Base-by-base conservation (phyloP, 768 basidiomycete genomes). In the Boletus pseudopeckii region DNA sequence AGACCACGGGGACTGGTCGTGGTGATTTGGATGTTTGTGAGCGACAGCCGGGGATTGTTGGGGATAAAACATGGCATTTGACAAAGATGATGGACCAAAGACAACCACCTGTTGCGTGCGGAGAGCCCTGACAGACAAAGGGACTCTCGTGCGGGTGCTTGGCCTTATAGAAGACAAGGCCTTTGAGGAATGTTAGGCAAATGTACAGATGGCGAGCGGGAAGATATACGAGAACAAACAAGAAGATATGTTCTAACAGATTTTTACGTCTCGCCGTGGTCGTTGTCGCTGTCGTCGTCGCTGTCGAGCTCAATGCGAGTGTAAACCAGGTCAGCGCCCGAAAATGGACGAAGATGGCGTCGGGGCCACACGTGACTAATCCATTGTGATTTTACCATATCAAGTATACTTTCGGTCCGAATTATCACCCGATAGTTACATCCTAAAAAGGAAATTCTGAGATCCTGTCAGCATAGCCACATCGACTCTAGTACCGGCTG, bases 31-130 rank as follows among this genome's bases (percentile, higher is more conserved):
- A 61, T 89, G 78, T 68, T 90, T 90, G 77, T 87, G 88, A 59
- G 79, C 75, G 66, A 90, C 84, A 66, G 83, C 86, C 66, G 89
- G 88, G 60, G 89, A 90, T 71, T 88, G 88, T 68, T 89, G 88
- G 65, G 88, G 79, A 72, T 88, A 91, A 76, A 88, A 91, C 88
- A 91, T 91, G 57, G 77, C 78, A 78, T 79, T 70, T 70, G 73
- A 62, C 59, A 13, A 28, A 7, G 33, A 28, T 15, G 52, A 52
- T 43, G 46, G 48, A 41, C 52, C 26, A 48, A 48, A 10, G 49
- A 51, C 42, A 46, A 42, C 53, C 33, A 40, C 38, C 50, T 45
- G 47, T 24, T 40, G 50, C 18, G 26, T 32, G 48, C 36, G 17
- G 22, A 44, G 58, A 53, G 51, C 39, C 54, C 63, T 34, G 30